Evolutionary conservation across 2,329 filamentous ascomycete species (phyloP).

Genomic region (Venturia oleaginea): DNA sequence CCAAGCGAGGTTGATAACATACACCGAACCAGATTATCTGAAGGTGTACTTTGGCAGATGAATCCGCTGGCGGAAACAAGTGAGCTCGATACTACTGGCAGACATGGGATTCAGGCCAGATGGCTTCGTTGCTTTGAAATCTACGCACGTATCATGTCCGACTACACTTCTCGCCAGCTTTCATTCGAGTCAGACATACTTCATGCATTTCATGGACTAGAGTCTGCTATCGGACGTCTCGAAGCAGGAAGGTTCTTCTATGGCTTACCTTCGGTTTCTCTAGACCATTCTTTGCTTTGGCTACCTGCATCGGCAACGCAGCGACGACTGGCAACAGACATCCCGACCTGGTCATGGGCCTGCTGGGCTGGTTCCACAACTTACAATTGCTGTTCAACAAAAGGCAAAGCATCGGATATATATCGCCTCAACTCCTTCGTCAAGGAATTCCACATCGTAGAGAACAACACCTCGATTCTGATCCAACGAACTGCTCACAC

Average conservation of each 20-base stretch:
- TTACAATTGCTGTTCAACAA: neutral
- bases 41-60: neutral
- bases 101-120: neutral
- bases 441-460: neutral
- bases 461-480: neutral
- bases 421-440: neutral
- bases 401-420: neutral
- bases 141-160: neutral
- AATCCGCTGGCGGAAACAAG: neutral
- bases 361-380: neutral
- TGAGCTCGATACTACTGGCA: neutral
- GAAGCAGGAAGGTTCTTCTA: neutral
- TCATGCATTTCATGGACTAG: neutral
- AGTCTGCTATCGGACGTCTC: neutral
- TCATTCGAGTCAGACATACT: neutral
- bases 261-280: neutral
- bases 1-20: neutral
- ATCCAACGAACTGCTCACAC: neutral
- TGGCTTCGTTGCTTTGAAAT: neutral
- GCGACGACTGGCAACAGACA: neutral
- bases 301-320: neutral
- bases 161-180: neutral
- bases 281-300: neutral
- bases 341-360: neutral
- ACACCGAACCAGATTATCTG: neutral